phyloP scores from a whole-genome alignment of 176 grass and related monocot species.

The sorghum (Sorghum bicolor) region DNA sequence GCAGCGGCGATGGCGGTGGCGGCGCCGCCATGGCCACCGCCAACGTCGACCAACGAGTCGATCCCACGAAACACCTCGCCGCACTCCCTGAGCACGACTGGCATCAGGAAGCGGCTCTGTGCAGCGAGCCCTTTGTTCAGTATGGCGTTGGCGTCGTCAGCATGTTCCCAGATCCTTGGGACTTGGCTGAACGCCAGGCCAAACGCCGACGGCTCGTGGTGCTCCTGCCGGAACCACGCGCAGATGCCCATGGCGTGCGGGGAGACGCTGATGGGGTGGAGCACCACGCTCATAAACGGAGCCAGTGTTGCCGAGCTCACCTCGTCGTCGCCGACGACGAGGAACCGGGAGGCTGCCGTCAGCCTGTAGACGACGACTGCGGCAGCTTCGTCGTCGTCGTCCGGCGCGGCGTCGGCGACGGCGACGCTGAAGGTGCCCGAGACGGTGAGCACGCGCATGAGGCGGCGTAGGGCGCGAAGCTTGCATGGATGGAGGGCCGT shows the following conservation, averaged over 20 bases:
- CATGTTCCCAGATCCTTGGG: background rate
- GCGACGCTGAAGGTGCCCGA: background rate
- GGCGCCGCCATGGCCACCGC: conserved; percentile 20
- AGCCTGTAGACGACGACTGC: background rate
- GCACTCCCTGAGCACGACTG: background rate
- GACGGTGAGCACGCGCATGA: conserved; percentile 1
- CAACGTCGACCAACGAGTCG: conserved; percentile 28
- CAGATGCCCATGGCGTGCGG: background rate
- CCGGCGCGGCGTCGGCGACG: background rate
- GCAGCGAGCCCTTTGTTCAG: conserved; percentile 21
- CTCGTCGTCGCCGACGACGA: background rate
- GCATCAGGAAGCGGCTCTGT: conserved; percentile 8
- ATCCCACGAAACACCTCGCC: background rate
- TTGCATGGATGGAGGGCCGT: background rate
- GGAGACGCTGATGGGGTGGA: background rate
- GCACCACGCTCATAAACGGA: background rate
- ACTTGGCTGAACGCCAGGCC: background rate
- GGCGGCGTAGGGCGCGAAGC: background rate
- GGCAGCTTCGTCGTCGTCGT: no score
- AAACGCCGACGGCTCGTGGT: background rate
- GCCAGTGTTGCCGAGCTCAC: background rate
- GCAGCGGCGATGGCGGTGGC: conserved; percentile 22
- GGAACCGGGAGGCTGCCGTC: background rate
- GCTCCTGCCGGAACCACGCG: background rate
- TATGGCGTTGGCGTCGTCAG: background rate